phyloP scores from a whole-genome alignment of 2,329 filamentous ascomycete species.

The Colletotrichum sp. region DNA sequence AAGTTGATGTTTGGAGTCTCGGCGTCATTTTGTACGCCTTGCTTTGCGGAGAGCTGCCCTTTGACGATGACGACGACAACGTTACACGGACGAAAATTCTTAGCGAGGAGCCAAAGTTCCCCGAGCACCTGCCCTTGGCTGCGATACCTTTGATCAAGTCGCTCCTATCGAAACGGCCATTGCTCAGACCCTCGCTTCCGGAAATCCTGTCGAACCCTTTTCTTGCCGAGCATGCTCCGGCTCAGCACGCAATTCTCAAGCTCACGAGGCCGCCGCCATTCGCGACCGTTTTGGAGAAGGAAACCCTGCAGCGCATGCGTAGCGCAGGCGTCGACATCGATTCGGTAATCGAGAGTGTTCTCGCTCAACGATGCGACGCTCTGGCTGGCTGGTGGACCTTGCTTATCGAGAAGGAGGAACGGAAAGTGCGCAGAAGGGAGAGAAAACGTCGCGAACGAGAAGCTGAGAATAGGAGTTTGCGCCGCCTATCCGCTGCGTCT shows the following conservation, averaged over 20 bases:
- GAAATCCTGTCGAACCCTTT: slow-evolving; percentile 91
- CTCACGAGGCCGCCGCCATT: slow-evolving; percentile 83
- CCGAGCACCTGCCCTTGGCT: slow-evolving; percentile 78
- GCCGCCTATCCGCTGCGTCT: slow-evolving; percentile 87
- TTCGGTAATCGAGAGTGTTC: slow-evolving; percentile 89
- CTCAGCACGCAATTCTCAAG: slow-evolving; percentile 89
- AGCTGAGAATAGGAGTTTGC: slow-evolving; percentile 76
- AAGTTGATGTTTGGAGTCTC: slow-evolving; percentile 95
- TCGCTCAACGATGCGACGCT: slow-evolving; percentile 87
- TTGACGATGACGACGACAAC: slow-evolving; percentile 94
- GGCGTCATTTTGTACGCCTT: slow-evolving; percentile 86
- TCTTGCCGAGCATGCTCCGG: slow-evolving; percentile 82
- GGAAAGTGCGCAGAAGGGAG: slow-evolving; percentile 82
- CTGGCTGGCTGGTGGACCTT: slow-evolving; percentile 97
- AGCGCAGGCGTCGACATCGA: slow-evolving; percentile 95
- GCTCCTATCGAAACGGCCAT: slow-evolving; percentile 88
- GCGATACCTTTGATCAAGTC: slow-evolving; percentile 78
- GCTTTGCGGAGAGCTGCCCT: slow-evolving; percentile 85
- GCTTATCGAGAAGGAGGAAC: slow-evolving; percentile 90
- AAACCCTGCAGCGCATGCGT: slow-evolving; percentile 90
- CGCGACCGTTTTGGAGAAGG: slow-evolving; percentile 84
- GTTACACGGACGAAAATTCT: slow-evolving; percentile 86
- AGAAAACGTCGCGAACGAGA: slow-evolving; percentile 87
- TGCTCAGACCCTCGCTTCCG: slow-evolving; percentile 79
- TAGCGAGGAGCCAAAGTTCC: slow-evolving; percentile 83